phyloP scores from a whole-genome alignment of 805 yeast genomes.

The Pichia rugopelliculosa region DNA sequence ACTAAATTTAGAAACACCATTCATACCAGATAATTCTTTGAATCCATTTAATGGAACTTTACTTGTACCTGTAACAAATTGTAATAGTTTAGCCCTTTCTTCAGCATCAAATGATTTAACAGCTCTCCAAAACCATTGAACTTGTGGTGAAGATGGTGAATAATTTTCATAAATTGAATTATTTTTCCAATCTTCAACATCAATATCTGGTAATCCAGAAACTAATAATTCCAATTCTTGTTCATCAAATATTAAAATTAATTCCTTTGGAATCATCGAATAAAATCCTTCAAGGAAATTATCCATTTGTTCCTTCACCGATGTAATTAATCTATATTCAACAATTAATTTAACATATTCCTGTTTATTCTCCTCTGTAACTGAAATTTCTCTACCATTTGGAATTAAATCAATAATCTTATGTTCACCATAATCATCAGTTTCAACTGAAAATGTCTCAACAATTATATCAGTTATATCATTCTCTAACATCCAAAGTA shows the following conservation, averaged over 20 bases:
- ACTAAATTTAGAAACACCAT: slow-evolving; percentile 78
- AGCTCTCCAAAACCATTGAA: slow-evolving; percentile 97
- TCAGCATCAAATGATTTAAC: slow-evolving; percentile 90
- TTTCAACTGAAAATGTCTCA: slow-evolving; percentile 88
- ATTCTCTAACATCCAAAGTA: slow-evolving; percentile 94
- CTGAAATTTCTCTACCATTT: slow-evolving; percentile 75
- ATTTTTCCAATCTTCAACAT: slow-evolving; percentile 91
- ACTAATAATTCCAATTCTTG: slow-evolving; percentile 89
- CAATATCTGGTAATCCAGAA: slow-evolving; percentile 93
- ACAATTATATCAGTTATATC: slow-evolving; percentile 93
- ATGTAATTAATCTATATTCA: slow-evolving; percentile 74
- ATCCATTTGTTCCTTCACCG: slow-evolving; percentile 83
- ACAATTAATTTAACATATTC: slow-evolving; percentile 84
- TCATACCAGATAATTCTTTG: slow-evolving; percentile 79
- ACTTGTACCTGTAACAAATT: slow-evolving; percentile 95
- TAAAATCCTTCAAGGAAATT: slow-evolving; percentile 82
- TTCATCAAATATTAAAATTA: slow-evolving; percentile 85
- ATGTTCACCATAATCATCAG: slow-evolving; percentile 90
- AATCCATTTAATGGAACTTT: slow-evolving; percentile 95
- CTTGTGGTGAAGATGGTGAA: slow-evolving; percentile 73
- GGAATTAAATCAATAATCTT: slow-evolving; percentile 76
- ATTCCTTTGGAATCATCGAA: slow-evolving; percentile 77
- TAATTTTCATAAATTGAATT: slow-evolving; percentile 79
- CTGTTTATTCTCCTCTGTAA: slow-evolving; percentile 83
- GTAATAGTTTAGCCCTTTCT: slow-evolving; percentile 88